Conservation (phyloP, 176 grass and related monocot genomes). For the Rhynchospora pubera region DNA sequence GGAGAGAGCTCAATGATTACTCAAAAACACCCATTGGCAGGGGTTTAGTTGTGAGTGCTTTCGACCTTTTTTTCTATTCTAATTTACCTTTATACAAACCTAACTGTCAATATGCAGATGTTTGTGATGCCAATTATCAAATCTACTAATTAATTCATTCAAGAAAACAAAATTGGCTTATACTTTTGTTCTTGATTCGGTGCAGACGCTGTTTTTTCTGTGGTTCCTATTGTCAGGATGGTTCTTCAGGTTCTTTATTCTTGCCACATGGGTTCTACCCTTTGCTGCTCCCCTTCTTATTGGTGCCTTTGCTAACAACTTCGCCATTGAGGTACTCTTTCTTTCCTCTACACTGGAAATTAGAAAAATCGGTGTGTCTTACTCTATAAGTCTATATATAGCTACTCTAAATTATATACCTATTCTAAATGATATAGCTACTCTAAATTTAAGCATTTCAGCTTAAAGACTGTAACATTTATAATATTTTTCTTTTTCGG, state of each 20-base stretch:
- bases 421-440: too few species aligned
- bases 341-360: not conserved
- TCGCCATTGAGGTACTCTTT: conserved; percentile 71
- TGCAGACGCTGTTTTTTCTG: conserved; percentile 74
- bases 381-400: too few species aligned
- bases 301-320: conserved; percentile 67
- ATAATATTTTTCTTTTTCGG: not conserved
- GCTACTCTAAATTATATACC: too few species aligned
- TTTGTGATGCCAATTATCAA: not conserved
- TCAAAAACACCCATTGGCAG: conserved; percentile 59
- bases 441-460: not conserved
- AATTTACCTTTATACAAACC: not conserved
- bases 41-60: conserved; percentile 58
- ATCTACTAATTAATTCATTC: not conserved
- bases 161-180: not conserved
- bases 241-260: conserved; percentile 91
- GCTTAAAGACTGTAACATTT: not conserved
- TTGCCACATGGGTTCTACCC: conserved; percentile 69
- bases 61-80: not conserved
- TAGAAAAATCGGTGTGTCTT: not conserved
- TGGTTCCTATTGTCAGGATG: conserved; percentile 84
- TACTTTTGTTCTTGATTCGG: not conserved
- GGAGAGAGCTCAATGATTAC: conserved; percentile 54
- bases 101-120: not conserved
- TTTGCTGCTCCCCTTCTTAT: conserved; percentile 83